Evolutionary conservation across 1,284 basidiomycete genomes (phyloP).

Genomic region (Ceratorhiza oryzae-sativae): DNA sequence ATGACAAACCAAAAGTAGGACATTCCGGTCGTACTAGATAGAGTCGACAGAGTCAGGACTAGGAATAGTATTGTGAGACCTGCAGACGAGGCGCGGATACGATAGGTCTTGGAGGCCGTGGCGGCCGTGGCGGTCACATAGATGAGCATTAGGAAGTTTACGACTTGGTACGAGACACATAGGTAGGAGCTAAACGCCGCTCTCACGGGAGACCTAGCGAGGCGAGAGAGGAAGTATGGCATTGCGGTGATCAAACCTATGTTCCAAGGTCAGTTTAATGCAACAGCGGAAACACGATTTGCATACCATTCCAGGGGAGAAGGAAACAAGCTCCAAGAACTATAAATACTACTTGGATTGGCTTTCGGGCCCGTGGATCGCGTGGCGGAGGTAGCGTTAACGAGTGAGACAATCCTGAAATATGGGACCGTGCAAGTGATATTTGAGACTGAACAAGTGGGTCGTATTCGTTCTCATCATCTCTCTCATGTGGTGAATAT

Average conservation of each 20-base stretch:
- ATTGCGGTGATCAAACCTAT: slow-evolving; percentile 41
- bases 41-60: slow-evolving; percentile 35
- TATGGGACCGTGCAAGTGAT: slow-evolving; percentile 34
- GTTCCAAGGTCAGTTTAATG: slow-evolving; percentile 4
- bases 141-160: slow-evolving; percentile 41
- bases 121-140: slow-evolving; percentile 40
- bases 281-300: background rate
- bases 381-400: slow-evolving; percentile 32
- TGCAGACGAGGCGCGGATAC: slow-evolving; percentile 36
- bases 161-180: slow-evolving; percentile 29
- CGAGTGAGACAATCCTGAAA: slow-evolving; percentile 18
- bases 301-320: slow-evolving; percentile 32
- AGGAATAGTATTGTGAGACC: slow-evolving; percentile 44
- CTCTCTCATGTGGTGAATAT: background rate
- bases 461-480: slow-evolving; percentile 10
- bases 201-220: slow-evolving; percentile 37
- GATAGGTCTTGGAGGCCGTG: slow-evolving; percentile 35
- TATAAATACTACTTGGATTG: slow-evolving; percentile 63
- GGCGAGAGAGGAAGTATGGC: slow-evolving; percentile 41
- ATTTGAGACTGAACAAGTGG: slow-evolving; percentile 33
- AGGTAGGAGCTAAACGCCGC: slow-evolving; percentile 47
- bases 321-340: slow-evolving; percentile 31
- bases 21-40: background rate
- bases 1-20: slow-evolving; percentile 36
- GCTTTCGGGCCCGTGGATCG: slow-evolving; percentile 31